Evolutionary conservation across 345 rosid species (phyloP).

Genomic region (Salix udensis): DNA sequence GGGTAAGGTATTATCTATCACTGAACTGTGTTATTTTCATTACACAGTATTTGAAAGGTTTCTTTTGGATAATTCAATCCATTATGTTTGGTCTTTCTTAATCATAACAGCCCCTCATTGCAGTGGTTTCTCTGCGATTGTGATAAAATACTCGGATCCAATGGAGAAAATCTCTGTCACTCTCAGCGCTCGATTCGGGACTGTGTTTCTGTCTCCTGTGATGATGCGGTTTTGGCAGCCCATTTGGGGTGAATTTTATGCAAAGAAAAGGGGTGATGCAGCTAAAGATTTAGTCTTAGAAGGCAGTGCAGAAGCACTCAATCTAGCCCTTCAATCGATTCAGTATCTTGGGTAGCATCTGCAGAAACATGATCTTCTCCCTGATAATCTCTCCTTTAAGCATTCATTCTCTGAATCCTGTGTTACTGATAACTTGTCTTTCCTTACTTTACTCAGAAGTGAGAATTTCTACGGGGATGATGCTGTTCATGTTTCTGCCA

Average conservation of each 20-base stretch:
- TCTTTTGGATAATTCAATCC: not conserved
- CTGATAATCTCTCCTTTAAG: not conserved
- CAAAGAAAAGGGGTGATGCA: constrained; percentile 37
- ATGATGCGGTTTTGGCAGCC: constrained; percentile 67
- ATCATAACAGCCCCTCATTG: constrained; percentile 1
- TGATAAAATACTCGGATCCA: constrained; percentile 61
- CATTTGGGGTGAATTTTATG: constrained; percentile 43
- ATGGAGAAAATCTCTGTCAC: constrained; percentile 64
- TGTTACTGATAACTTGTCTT: not conserved
- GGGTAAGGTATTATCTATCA: constrained; percentile 35
- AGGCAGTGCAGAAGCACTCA: constrained; percentile 63
- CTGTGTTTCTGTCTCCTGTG: constrained; percentile 55
- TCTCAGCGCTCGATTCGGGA: constrained; percentile 56
- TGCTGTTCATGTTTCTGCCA: constrained; percentile 53
- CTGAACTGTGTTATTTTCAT: not conserved
- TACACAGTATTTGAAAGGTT: constrained; percentile 1
- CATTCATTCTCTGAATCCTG: not conserved
- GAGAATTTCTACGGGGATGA: constrained; percentile 78
- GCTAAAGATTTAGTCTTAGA: constrained; percentile 47
- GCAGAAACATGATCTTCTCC: not conserved
- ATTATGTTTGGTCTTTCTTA: not conserved
- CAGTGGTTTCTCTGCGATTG: constrained; percentile 74
- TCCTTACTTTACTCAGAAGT: constrained; percentile 40
- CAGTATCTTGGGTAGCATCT: constrained; percentile 75
- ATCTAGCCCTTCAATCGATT: constrained; percentile 62